Conservation (phyloP, 2,329 filamentous ascomycete species). For the Cladophialophora bantiana region DNA sequence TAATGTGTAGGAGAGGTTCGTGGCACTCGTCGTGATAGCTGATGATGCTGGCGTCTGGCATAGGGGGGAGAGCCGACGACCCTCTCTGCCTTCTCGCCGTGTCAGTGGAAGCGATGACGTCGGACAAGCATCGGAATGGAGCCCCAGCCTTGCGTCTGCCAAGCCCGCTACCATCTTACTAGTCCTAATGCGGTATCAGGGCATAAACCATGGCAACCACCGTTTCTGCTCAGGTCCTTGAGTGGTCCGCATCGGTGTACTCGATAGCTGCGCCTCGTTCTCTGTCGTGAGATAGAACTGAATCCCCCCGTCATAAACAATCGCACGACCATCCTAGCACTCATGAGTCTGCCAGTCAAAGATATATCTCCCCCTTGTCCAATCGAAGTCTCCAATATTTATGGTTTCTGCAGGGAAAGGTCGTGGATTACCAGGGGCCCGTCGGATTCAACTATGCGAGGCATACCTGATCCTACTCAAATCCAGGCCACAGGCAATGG, state of each 20-base stretch:
- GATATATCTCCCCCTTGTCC: neutral
- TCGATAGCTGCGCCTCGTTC: neutral
- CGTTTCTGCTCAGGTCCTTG: no score
- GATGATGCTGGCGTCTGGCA: neutral
- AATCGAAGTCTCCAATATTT: neutral
- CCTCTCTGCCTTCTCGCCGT: no score
- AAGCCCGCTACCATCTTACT: constrained; percentile 24
- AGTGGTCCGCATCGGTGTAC: neutral
- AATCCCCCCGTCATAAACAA: neutral
- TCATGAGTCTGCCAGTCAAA: neutral
- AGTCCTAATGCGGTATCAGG: constrained; percentile 12
- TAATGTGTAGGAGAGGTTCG: neutral
- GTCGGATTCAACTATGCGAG: no score
- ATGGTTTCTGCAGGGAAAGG: neutral
- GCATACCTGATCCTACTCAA: no score
- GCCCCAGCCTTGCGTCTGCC: constrained; percentile 36
- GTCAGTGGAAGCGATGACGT: constrained; percentile 10
- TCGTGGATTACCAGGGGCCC: neutral
- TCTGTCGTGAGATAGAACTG: neutral
- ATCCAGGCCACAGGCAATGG: no score
- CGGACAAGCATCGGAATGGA: constrained; percentile 8
- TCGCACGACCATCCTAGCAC: neutral
- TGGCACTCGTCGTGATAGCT: neutral
- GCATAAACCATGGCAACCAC: neutral
- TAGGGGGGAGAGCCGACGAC: neutral